These are phyloP conservation scores for Lasiosphaeris hirsuta DNA, from an alignment of 495 filamentous ascomycete species.

Conservation along the genomic window DNA sequence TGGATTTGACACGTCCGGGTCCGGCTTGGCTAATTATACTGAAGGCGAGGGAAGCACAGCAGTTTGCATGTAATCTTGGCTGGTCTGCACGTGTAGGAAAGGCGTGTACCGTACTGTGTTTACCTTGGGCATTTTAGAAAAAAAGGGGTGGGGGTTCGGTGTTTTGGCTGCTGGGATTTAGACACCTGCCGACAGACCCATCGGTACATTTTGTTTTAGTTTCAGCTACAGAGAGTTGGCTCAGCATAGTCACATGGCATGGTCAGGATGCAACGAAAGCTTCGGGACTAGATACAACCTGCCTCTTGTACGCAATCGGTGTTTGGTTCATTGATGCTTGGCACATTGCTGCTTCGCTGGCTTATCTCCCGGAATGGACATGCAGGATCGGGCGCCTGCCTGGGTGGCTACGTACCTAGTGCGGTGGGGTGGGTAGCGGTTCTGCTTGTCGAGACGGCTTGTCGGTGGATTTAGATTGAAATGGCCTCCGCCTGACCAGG, in stretches of 20 bases:
- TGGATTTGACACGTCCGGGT: not conserved
- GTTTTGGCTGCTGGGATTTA: not conserved
- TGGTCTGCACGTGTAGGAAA: not conserved
- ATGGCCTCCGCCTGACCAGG: too few relatives aligned
- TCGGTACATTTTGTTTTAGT: not conserved
- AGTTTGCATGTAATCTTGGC: constrained; percentile 16
- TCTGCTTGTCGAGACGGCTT: too few relatives aligned
- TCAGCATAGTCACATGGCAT: constrained; percentile 1
- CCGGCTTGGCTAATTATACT: not conserved
- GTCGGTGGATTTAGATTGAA: too few relatives aligned
- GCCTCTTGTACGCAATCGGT: too few relatives aligned
- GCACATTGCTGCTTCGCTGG: too few relatives aligned
- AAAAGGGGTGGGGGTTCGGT: too few relatives aligned
- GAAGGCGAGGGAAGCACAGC: constrained; percentile 19
- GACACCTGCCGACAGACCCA: not conserved
- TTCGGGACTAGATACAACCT: not conserved
- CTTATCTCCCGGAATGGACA: too few relatives aligned
- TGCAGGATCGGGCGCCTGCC: too few relatives aligned
- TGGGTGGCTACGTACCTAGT: too few relatives aligned
- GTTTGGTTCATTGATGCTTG: too few relatives aligned
- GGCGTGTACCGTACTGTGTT: not conserved
- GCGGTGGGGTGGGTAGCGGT: too few relatives aligned
- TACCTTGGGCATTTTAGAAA: too few relatives aligned
- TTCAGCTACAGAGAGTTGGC: not conserved
- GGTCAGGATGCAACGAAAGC: not conserved